Evolutionary conservation across 768 basidiomycete species (phyloP).

Genomic region (Xerocomus brunneocitrinus): DNA sequence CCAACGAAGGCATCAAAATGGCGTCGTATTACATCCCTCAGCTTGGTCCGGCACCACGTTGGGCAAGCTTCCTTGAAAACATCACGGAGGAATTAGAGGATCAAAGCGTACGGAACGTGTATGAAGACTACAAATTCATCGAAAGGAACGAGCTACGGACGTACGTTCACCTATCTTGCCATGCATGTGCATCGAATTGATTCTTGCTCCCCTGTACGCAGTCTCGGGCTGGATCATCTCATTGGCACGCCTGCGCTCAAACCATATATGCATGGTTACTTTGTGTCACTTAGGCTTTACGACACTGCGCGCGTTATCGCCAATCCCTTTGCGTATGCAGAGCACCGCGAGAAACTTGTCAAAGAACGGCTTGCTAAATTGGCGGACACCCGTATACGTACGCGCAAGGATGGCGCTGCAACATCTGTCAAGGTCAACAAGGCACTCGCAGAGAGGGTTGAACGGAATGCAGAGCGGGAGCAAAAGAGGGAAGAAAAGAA

Average conservation of each 20-base stretch:
- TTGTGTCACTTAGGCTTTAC: constrained; percentile 92
- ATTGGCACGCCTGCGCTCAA: constrained; percentile 93
- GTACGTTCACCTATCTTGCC: constrained; percentile 44
- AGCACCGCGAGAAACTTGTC: constrained; percentile 86
- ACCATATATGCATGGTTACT: constrained; percentile 99
- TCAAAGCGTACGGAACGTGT: constrained; percentile 69
- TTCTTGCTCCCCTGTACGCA: constrained; percentile 27
- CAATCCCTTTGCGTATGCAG: constrained; percentile 93
- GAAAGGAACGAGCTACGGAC: constrained; percentile 79
- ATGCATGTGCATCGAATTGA: background rate
- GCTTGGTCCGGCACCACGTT: constrained; percentile 92
- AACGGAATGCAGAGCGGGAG: constrained; percentile 56
- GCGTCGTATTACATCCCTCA: constrained; percentile 93
- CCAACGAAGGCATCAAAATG: constrained; percentile 97
- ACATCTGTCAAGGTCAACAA: constrained; percentile 51
- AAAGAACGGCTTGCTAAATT: constrained; percentile 89
- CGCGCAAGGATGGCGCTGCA: constrained; percentile 51
- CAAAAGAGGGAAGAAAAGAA: constrained; percentile 53
- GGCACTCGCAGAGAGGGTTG: constrained; percentile 73
- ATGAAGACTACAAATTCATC: constrained; percentile 97
- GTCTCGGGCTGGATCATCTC: constrained; percentile 92
- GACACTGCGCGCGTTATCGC: constrained; percentile 93
- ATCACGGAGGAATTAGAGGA: constrained; percentile 99
- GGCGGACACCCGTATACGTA: constrained; percentile 87
- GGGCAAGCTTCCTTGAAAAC: constrained; percentile 97